phyloP scores from a whole-genome alignment of 2,329 filamentous ascomycete species.

The Ophioceras dolichostomum region DNA sequence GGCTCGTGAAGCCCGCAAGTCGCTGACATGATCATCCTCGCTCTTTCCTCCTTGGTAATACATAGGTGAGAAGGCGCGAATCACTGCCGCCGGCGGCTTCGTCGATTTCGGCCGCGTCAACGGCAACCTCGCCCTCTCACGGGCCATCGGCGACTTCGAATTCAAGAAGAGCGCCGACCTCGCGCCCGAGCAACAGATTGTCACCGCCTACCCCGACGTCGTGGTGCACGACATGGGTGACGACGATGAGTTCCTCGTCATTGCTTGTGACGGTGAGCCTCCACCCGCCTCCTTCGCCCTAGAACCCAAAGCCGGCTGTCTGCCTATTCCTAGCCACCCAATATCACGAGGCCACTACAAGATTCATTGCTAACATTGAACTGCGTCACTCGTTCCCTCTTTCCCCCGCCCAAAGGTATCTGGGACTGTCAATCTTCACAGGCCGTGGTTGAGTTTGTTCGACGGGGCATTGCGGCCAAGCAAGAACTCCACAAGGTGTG shows the following conservation, averaged over 20 bases:
- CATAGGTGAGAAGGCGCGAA: conserved; percentile 85
- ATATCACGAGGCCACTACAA: background rate
- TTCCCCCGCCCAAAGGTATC: conserved; percentile 54
- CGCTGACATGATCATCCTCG: too few relatives aligned
- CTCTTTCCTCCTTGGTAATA: too few relatives aligned
- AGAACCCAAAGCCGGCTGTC: too few relatives aligned
- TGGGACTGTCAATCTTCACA: conserved; percentile 99
- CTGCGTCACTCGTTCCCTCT: background rate
- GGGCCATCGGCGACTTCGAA: conserved; percentile 97
- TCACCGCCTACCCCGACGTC: conserved; percentile 93
- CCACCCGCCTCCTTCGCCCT: background rate
- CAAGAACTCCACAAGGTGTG: conserved; percentile 91
- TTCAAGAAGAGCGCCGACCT: conserved; percentile 99
- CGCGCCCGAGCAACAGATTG: conserved; percentile 95
- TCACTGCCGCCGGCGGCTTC: conserved; percentile 90
- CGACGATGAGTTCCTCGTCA: conserved; percentile 90
- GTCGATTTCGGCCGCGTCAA: conserved; percentile 98
- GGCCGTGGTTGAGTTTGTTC: conserved; percentile 91
- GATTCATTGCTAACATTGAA: too few relatives aligned
- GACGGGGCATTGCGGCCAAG: conserved; percentile 90
- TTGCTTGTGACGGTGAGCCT: conserved; percentile 77
- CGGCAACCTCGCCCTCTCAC: conserved; percentile 90
- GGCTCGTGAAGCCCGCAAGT: too few relatives aligned
- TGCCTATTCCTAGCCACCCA: background rate
- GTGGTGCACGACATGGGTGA: conserved; percentile 80